Conservation (phyloP, 352 stramenopile species). For the Ophiocytium majus region DNA sequence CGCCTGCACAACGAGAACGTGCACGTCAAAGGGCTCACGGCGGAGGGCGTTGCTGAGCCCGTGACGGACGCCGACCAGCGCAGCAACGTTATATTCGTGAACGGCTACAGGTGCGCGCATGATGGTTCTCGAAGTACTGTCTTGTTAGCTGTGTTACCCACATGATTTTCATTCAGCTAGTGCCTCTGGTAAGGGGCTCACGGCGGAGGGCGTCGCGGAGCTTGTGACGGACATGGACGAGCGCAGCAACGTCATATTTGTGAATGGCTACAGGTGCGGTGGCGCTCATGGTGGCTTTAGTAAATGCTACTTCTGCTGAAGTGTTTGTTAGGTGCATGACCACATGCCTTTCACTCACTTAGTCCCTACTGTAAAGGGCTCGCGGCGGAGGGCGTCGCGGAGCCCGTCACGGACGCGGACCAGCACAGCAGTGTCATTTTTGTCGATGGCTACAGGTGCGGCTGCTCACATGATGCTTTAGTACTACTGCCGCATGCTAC, state of each 20-base stretch:
- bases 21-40: conserved; percentile 32
- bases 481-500: too few relatives aligned
- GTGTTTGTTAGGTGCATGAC: too few relatives aligned
- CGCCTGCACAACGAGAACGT: conserved; percentile 6
- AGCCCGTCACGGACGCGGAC: conserved; percentile 37
- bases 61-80: conserved; percentile 27
- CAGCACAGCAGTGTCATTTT: conserved; percentile 30
- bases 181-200: conserved; percentile 32
- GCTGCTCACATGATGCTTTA: too few relatives aligned
- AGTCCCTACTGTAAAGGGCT: too few relatives aligned
- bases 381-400: conserved; percentile 29
- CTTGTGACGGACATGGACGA: conserved; percentile 28
- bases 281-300: too few relatives aligned
- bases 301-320: too few relatives aligned
- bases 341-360: too few relatives aligned
- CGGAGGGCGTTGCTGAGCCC: conserved; percentile 32
- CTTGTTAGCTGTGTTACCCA: too few relatives aligned
- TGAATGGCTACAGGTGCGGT: conserved; percentile 35
- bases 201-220: conserved; percentile 32
- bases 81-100: conserved; percentile 39
- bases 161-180: too few relatives aligned
- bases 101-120: conserved; percentile 31
- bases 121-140: too few relatives aligned
- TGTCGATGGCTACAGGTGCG: conserved; percentile 35
- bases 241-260: conserved; percentile 34